Conservation (phyloP, 331 rosid species). For the Ulmus americana region DNA sequence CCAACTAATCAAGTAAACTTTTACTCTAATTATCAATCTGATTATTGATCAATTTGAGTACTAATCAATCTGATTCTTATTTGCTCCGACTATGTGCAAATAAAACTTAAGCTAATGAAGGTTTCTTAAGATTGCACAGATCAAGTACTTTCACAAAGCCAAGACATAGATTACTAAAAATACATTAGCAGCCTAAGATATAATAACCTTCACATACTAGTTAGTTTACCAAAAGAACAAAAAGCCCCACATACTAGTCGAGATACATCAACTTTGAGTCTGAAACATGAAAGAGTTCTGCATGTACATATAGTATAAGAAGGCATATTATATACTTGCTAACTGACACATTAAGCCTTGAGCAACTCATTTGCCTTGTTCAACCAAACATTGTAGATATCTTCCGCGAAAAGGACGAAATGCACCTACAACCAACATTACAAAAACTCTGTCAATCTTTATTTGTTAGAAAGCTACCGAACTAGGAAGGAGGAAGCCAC, state of each 20-base stretch:
- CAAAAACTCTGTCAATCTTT: background rate
- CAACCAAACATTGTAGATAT: conserved; percentile 52
- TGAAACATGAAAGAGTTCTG: background rate
- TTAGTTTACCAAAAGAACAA: background rate
- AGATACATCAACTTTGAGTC: background rate
- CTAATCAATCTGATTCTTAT: too few species aligned
- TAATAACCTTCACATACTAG: background rate
- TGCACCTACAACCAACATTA: conserved; percentile 54
- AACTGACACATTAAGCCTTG: conserved; percentile 4
- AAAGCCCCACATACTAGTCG: background rate
- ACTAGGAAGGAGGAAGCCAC: background rate
- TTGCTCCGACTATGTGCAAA: background rate
- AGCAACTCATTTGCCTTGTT: conserved; percentile 51
- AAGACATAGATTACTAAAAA: background rate
- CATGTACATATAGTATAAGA: background rate
- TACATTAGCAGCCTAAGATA: background rate
- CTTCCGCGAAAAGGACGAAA: conserved; percentile 55
- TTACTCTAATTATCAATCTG: too few species aligned
- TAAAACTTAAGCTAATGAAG: background rate
- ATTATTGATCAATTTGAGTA: too few species aligned
- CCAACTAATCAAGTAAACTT: too few species aligned
- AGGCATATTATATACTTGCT: background rate
- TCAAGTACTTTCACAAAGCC: background rate
- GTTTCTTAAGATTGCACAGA: background rate
- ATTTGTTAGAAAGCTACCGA: background rate